Base-by-base conservation (phyloP, 2,329 filamentous ascomycete genomes). In the Aspergillus sp. region DNA sequence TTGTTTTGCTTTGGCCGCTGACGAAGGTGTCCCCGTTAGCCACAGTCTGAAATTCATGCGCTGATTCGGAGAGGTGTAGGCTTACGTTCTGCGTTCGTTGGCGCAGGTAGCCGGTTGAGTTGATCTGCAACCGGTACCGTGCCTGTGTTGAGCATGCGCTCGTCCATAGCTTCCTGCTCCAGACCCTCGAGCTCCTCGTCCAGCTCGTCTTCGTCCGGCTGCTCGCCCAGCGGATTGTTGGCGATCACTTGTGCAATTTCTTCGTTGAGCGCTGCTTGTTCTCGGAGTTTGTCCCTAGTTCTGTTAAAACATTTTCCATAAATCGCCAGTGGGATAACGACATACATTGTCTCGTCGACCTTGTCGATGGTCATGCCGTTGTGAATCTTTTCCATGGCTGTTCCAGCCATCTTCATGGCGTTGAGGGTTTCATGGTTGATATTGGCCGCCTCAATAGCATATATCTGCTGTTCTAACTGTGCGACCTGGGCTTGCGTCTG, bases 361-460 rank as follows among this genome's bases (percentile, higher is more conserved):
- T 96, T 95, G 68, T 97, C 92, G 62, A 95, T 90, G 48, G 91
- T 96, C 64, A 98, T 85, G 63, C 90, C 90, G 67, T 87, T 89
- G 74, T 98, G 92, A 67, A 99, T 99, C 63, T 88, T 81, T 80
- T 93, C 89, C 93, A 99, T 98, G 36, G 93, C 95, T 60, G 87
- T 80, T 64, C 90, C 87, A 11, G 95, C 93, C 72, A 88, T 88
- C 84, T 96, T 89, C 92, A 99, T 97, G 7, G 93, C 93, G 65
- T 89, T 85, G 63, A 98, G 82, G 12, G 95, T 99, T 81, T 97
- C 93, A 78, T 93, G 88, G 82, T 99, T 99, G 81, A 99, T 97
- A 75, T 98, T 99, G 61, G 95, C 95, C 48, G 93, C 91, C 78
- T 99, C 95, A 80, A 99, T 98, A 59, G 90, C 89, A 75, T 95